Base-by-base conservation (phyloP, 768 basidiomycete genomes). In the Amanita brunnescens region DNA sequence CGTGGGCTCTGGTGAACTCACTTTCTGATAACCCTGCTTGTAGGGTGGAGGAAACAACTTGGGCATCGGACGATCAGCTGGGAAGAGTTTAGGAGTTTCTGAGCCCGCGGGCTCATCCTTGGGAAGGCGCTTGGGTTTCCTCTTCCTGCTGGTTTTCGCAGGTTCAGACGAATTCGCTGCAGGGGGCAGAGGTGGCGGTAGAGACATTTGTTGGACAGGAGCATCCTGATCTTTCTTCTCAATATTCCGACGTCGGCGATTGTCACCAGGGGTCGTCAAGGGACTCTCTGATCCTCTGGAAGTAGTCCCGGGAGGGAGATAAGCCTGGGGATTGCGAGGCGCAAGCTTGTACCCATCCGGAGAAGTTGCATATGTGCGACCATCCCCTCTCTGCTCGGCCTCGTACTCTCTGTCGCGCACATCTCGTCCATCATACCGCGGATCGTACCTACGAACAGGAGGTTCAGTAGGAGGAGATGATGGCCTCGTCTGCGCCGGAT, bases 271-370 rank as follows among this genome's bases (percentile, higher is more conserved):
- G 3, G 63, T 60, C 37, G 69, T 69, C 56, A 69, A 75, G 3
- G 85, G 84, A 52, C 81, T 84, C 62, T 82, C 83, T 0, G 85
- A 85, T 43, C 71, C 66, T 24, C 79, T 78, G 21, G 50, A 51
- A 35, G 62, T 59, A 54, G 63, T 69, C 32, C 64, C 60, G 14
- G 59, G 59, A 26, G 62, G 59, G 10, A 69, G 46, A 18, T 58
- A 56, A 18, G 65, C 65, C 12, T 63, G 60, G 6, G 35, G 5
- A 32, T 67, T 66, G 23, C 68, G 66, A 8, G 61, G 48, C 24
- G 65, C 58, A 14, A 60, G 60, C n/a, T 71, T 66, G 34, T 62
- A 57, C 1, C 66, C 67, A 39, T 79, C 80, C 0, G 77, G 75
- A 2, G 79, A 79, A 2, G 65, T 68, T 2, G 67, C 72, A 52